Conservation (phyloP, 192 early-diverging fungal genomes). For the Gonapodya sp. region DNA sequence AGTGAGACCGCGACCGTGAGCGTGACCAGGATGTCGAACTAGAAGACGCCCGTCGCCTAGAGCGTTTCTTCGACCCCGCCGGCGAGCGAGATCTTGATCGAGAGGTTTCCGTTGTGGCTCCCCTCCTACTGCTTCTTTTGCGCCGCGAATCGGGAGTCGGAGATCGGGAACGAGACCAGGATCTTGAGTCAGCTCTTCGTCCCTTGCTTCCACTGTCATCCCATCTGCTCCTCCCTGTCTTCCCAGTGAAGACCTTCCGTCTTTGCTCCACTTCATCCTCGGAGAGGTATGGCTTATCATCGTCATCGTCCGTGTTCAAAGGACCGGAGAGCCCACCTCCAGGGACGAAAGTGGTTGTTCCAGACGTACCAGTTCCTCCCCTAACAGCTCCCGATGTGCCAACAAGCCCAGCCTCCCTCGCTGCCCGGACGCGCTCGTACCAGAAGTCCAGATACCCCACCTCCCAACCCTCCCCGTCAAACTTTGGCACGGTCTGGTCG, state of each 20-base stretch:
- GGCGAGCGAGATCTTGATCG: too few species aligned
- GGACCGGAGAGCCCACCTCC: too few species aligned
- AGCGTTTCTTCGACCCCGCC: not conserved
- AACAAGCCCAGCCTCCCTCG: not conserved
- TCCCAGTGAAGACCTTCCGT: not conserved
- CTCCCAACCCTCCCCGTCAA: not conserved
- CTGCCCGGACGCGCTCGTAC: not conserved
- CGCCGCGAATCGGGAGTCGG: not conserved
- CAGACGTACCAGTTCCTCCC: not conserved
- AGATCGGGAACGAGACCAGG: not conserved
- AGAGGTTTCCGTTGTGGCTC: too few species aligned
- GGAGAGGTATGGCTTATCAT: not conserved
- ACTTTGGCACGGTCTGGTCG: not conserved
- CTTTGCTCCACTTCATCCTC: not conserved
- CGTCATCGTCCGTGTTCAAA: not conserved
- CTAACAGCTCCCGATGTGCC: not conserved
- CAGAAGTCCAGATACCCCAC: not conserved
- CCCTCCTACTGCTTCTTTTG: too few species aligned
- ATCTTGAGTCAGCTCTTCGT: not conserved
- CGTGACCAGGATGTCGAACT: too few species aligned
- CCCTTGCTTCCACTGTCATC: not conserved
- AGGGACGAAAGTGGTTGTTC: not conserved
- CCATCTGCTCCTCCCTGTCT: not conserved
- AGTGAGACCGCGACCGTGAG: too few species aligned
- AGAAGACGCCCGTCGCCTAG: not conserved